Conservation (phyloP, 129 eudicot genomes). For the Logfia minima region DNA sequence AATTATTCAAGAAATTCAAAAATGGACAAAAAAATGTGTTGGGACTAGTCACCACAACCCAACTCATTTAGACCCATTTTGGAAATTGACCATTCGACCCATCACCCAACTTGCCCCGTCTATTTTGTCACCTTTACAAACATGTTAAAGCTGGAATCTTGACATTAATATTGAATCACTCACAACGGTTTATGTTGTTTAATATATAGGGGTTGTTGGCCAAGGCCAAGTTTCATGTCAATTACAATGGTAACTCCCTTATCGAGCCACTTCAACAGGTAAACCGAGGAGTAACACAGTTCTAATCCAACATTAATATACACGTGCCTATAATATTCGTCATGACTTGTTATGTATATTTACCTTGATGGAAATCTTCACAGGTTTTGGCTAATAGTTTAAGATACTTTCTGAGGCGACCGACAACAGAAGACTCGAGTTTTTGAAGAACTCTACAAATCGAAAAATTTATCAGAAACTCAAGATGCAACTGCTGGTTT, state of each 20-base stretch:
- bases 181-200: constrained; percentile 1
- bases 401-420: constrained; percentile 85
- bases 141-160: constrained; percentile 20
- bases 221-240: constrained; percentile 91
- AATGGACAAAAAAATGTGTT: background rate
- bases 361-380: constrained; percentile 8
- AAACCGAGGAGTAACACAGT: background rate
- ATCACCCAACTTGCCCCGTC: background rate
- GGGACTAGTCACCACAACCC: background rate
- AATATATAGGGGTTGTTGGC: constrained; percentile 75
- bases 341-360: background rate
- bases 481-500: constrained; percentile 12
- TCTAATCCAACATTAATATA: constrained; percentile 7
- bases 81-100: background rate
- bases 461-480: constrained; percentile 9
- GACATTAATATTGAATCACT: background rate
- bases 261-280: constrained; percentile 94
- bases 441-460: constrained; percentile 43
- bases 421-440: constrained; percentile 82
- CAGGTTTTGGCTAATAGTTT: constrained; percentile 90
- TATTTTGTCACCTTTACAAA: background rate
- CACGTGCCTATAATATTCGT: background rate
- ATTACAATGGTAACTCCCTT: constrained; percentile 75
- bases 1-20: background rate
- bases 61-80: background rate